Conservation (phyloP, 2,329 filamentous ascomycete species). For the Waltergamsia citrina region DNA sequence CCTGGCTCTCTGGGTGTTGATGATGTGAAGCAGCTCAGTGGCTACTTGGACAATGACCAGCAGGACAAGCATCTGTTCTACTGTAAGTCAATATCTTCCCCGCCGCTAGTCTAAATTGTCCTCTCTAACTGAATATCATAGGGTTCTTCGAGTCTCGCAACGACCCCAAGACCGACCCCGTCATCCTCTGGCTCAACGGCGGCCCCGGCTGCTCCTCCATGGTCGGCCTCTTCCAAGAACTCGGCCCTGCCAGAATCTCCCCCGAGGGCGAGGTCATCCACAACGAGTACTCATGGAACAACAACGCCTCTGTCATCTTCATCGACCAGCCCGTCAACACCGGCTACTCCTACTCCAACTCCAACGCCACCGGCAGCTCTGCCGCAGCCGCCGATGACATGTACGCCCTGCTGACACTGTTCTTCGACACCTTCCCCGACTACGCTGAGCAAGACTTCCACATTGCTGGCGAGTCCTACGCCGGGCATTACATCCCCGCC, state of each 20-base stretch:
- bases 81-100: conserved; percentile 50
- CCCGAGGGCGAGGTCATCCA: conserved; percentile 70
- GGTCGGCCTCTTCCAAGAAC: conserved; percentile 94
- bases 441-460: conserved; percentile 95
- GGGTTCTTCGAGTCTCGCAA: conserved; percentile 99
- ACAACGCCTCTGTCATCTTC: conserved; percentile 97
- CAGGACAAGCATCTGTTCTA: conserved; percentile 98
- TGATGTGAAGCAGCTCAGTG: conserved; percentile 94
- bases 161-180: conserved; percentile 91
- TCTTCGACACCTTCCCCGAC: conserved; percentile 98
- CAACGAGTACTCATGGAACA: conserved; percentile 93
- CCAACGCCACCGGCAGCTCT: conserved; percentile 48
- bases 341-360: conserved; percentile 96
- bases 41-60: conserved; percentile 93
- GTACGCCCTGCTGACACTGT: conserved; percentile 90
- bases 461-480: conserved; percentile 93
- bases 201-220: conserved; percentile 95
- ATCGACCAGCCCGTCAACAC: conserved; percentile 98
- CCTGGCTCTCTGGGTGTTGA: conserved; percentile 78
- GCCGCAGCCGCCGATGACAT: conserved; percentile 82
- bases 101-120: not conserved
- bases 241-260: conserved; percentile 52
- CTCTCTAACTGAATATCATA: conserved; percentile 21
- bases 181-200: conserved; percentile 90
- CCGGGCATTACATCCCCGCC: conserved; percentile 89